Evolutionary conservation across 2,329 filamentous ascomycete species (phyloP), one percentile per base, ranked within the genome.

Genomic region (Dryadomyces sulphureus): DNA sequence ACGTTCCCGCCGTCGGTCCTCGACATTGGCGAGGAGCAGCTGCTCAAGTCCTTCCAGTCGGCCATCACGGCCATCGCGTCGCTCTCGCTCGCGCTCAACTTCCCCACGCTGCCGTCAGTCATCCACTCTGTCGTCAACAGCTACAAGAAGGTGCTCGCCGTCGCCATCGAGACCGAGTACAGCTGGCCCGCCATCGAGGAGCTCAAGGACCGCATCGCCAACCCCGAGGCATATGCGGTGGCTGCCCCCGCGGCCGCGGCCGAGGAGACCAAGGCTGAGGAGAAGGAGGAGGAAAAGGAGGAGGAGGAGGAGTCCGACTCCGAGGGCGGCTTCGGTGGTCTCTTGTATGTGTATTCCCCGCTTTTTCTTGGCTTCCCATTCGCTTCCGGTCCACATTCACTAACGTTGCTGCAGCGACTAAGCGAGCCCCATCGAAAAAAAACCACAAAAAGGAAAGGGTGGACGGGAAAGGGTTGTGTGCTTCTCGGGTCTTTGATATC

Each of bases 121-220:
- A 84, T 94, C 61, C 92, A 98, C 84, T 94, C 87, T 56, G 59
- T 98, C 56, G 76, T 96, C 78, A 98, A 96, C 80, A 68, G 74
- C 61, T 98, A 98, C 86, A 98, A 98, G 88, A 95, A 94, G 65
- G 72, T 84, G 56, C 73, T 96, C 57, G 76, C 92, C 56, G 80
- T 95, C 60, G 93, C 92, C 60, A 67, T 98, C 61, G 77, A 81
- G 70, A 95, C 86, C 59, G 89, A 94, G 57, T 83, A 82, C 77
- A 82, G 79, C 70, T 98, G 92, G 90, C 81, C 89, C 60, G 87
- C 86, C 69, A 94, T 98, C 62, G 81, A 93, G 62, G 77, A 94
- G 72, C 84, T 98, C 73, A 98, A 98, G 84, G 92, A 98, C 74
- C 88, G 92, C 67, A 95, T 98, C 62, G 87, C 87, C 72, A 96